Evolutionary conservation across 1,284 basidiomycete genomes (phyloP).

Genomic region (Meira nashicola): DNA sequence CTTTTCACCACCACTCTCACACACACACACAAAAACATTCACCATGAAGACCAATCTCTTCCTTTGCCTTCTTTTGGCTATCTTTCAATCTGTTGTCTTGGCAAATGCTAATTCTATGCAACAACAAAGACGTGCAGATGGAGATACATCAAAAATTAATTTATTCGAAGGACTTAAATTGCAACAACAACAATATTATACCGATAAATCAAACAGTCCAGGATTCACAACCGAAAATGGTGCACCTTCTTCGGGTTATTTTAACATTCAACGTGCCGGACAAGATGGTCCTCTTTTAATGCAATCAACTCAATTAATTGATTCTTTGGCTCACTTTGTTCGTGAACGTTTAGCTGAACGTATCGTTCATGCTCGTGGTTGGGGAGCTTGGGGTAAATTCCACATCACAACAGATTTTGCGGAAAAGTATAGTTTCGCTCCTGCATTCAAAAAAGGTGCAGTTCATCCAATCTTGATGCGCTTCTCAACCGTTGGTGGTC

Average conservation of each 20-base stretch:
- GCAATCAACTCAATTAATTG: conserved; percentile 9
- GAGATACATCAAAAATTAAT: too few species aligned
- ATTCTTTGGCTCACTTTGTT: conserved; percentile 68
- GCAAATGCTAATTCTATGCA: too few species aligned
- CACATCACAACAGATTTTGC: conserved; percentile 57
- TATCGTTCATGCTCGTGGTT: conserved; percentile 59
- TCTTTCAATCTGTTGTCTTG: too few species aligned
- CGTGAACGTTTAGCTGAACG: conserved; percentile 91
- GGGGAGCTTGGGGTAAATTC: conserved; percentile 83
- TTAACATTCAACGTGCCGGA: conserved; percentile 7
- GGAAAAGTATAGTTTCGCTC: conserved; percentile 13
- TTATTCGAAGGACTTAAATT: too few species aligned
- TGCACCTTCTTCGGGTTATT: background rate
- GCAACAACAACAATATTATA: too few species aligned
- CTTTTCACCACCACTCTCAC: too few species aligned
- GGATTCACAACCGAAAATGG: conserved; percentile 14
- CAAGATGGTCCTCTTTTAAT: conserved; percentile 8
- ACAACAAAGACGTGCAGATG: too few species aligned
- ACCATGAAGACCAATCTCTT: too few species aligned
- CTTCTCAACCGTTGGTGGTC: conserved; percentile 62
- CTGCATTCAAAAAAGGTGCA: conserved; percentile 22
- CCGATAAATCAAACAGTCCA: too few species aligned
- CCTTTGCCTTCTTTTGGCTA: too few species aligned
- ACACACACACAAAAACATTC: too few species aligned
- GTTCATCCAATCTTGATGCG: conserved; percentile 46